phyloP scores from a whole-genome alignment of 139 green algal genomes.

The Micractinium conductrix region DNA sequence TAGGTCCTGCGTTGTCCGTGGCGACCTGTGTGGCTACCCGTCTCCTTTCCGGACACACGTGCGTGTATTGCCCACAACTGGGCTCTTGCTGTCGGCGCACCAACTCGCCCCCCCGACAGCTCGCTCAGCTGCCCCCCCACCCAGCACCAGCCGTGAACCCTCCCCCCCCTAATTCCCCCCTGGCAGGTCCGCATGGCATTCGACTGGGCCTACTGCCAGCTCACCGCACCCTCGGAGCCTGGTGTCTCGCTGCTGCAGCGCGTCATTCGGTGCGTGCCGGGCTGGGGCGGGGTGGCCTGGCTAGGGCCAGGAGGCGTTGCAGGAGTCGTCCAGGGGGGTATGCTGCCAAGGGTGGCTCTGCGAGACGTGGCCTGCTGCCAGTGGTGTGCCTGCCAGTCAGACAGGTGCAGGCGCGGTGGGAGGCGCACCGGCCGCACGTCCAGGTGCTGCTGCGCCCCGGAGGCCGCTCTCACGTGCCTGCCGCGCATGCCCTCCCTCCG shows the following conservation, averaged over 20 bases:
- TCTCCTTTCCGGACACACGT: no score
- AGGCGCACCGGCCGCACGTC: not conserved
- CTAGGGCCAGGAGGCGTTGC: not conserved
- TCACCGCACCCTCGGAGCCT: conserved; percentile 42
- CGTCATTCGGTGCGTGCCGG: conserved; percentile 66
- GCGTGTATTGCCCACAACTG: no score
- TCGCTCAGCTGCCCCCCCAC: no score
- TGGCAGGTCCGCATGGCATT: conserved; percentile 60
- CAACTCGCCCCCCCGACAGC: no score
- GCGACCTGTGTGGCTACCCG: no score
- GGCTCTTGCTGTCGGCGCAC: no score
- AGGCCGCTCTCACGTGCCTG: not conserved
- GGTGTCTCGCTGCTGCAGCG: conserved; percentile 59
- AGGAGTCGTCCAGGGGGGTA: not conserved
- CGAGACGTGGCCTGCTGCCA: no score
- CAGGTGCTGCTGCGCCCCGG: not conserved
- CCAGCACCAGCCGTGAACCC: no score
- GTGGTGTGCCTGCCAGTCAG: not conserved
- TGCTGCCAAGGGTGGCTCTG: not conserved
- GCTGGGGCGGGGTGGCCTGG: no score
- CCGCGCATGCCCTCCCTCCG: not conserved
- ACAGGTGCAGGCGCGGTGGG: no score
- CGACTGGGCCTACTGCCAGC: conserved; percentile 65
- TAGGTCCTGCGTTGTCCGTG: no score
- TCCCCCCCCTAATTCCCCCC: no score